phyloP scores from a whole-genome alignment of 2,329 filamentous ascomycete genomes.

The Epicoccum sorghinum region DNA sequence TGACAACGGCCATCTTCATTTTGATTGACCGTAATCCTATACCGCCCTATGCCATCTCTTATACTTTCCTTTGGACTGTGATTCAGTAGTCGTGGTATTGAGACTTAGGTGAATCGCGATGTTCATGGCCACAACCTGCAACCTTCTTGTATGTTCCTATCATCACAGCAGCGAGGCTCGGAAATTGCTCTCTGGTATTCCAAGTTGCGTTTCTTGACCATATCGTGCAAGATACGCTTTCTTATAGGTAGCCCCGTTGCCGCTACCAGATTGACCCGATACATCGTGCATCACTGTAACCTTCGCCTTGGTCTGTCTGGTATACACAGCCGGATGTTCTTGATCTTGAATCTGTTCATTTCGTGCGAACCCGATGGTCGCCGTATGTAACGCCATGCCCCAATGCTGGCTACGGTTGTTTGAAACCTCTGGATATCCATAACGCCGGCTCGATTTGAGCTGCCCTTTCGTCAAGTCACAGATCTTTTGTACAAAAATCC shows the following conservation, averaged over 20 bases:
- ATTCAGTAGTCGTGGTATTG: background rate
- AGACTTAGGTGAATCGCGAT: background rate
- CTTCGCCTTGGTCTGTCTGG: constrained; percentile 15
- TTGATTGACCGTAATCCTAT: too few relatives aligned
- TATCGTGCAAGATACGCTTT: background rate
- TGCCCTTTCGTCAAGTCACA: constrained; percentile 20
- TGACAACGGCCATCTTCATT: too few relatives aligned
- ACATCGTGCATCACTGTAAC: constrained; percentile 8
- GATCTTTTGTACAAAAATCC: constrained; percentile 32
- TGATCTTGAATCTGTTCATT: constrained; percentile 38
- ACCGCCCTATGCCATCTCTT: background rate
- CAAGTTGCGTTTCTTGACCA: background rate
- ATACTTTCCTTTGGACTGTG: background rate
- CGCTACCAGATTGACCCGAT: background rate
- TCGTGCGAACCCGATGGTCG: constrained; percentile 18
- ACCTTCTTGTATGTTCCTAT: background rate
- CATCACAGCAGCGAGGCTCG: background rate
- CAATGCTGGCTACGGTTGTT: constrained; percentile 29
- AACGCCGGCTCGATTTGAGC: constrained; percentile 31
- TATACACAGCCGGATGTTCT: constrained; percentile 14
- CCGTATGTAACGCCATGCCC: constrained; percentile 32
- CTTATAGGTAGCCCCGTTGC: background rate
- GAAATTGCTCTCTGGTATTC: background rate
- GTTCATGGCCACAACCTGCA: too few relatives aligned
- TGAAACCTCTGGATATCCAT: constrained; percentile 22